Conservation (phyloP, 768 basidiomycete genomes). For the Termitomyces heimii region DNA sequence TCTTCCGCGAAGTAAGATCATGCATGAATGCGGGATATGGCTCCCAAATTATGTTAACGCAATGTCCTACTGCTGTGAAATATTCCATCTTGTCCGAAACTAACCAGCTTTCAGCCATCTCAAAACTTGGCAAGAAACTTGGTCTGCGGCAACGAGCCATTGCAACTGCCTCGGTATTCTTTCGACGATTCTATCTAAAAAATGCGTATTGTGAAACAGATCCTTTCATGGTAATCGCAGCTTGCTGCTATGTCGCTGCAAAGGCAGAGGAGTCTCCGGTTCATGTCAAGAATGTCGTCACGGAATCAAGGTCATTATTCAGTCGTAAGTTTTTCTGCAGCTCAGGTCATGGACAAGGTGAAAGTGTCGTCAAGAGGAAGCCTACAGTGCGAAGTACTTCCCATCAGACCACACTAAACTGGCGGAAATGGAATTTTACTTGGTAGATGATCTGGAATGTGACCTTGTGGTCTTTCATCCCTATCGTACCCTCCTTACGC, state of each 20-base stretch:
- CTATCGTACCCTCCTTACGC: conserved; percentile 78
- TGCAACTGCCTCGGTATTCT: conserved; percentile 92
- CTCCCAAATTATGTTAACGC: background rate
- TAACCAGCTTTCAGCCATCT: conserved; percentile 50
- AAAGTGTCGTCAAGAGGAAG: conserved; percentile 36
- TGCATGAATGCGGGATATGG: background rate
- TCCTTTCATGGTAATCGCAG: conserved; percentile 86
- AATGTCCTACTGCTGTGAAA: background rate
- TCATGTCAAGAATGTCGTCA: conserved; percentile 88
- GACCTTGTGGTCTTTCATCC: conserved; percentile 93
- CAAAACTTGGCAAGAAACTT: conserved; percentile 81
- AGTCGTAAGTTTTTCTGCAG: conserved; percentile 41
- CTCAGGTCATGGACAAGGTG: background rate
- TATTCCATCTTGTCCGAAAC: background rate
- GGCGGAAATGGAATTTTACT: conserved; percentile 99
- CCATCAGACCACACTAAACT: conserved; percentile 85
- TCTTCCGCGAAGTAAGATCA: background rate
- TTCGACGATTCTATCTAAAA: conserved; percentile 95
- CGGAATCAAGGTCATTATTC: conserved; percentile 77
- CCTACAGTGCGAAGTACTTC: conserved; percentile 74
- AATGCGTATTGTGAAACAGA: conserved; percentile 96
- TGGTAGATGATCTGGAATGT: conserved; percentile 94
- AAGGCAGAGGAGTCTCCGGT: conserved; percentile 96
- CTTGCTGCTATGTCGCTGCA: conserved; percentile 93
- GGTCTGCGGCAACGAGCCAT: conserved; percentile 84